These are phyloP conservation scores for Xylaria sp. DNA, from an alignment of 2,329 filamentous ascomycete genomes.

Conservation along the genomic window DNA sequence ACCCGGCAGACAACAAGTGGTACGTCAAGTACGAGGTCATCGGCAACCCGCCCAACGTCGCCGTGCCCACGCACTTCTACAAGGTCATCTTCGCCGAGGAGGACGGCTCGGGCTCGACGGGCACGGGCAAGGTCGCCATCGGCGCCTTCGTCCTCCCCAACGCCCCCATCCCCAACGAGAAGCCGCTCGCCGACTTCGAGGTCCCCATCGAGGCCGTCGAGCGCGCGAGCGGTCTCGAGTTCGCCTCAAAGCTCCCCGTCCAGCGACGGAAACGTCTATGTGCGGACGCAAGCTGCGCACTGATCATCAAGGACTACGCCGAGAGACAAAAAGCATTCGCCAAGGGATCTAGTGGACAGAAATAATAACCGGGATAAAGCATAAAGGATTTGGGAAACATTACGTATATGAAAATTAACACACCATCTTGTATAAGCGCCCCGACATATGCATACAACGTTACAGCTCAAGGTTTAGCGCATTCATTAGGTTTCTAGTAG, in stretches of 20 bases:
- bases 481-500: background rate
- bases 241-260: slow-evolving; percentile 80
- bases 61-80: slow-evolving; percentile 98
- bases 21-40: slow-evolving; percentile 96
- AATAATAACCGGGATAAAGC: background rate
- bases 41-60: slow-evolving; percentile 89
- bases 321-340: slow-evolving; percentile 68
- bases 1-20: slow-evolving; percentile 90
- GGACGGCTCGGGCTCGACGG: slow-evolving; percentile 58
- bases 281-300: slow-evolving; percentile 83
- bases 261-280: slow-evolving; percentile 83
- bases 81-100: slow-evolving; percentile 98
- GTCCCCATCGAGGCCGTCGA: slow-evolving; percentile 94
- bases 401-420: slow-evolving; percentile 15
- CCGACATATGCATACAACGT: background rate
- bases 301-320: slow-evolving; percentile 84
- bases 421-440: slow-evolving; percentile 25
- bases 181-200: slow-evolving; percentile 90
- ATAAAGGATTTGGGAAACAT: background rate
- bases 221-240: slow-evolving; percentile 90
- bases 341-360: slow-evolving; percentile 21
- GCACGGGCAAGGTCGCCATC: slow-evolving; percentile 76
- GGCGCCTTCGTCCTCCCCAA: slow-evolving; percentile 97
- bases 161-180: slow-evolving; percentile 85
- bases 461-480: slow-evolving; percentile 7